A percentile compares a stretch with the other conserved stretches of the same genome.
Conservation (phyloP, 371 early-diverging fungal species). For the Mortierella sp. region DNA sequence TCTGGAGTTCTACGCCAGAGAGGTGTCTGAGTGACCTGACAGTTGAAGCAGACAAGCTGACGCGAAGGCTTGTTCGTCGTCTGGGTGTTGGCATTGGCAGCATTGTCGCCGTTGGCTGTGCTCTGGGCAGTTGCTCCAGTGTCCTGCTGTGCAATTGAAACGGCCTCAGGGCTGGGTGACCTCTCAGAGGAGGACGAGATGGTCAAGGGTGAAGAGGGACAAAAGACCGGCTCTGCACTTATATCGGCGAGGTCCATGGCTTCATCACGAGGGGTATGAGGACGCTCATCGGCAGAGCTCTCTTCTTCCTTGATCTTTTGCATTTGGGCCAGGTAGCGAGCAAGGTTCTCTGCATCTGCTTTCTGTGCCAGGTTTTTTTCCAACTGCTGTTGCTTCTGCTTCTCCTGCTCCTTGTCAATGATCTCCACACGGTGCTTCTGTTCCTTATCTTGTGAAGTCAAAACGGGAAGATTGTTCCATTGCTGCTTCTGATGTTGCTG, state of each 20-base stretch:
- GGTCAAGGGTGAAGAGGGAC: constrained; percentile 36
- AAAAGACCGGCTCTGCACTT: constrained; percentile 11
- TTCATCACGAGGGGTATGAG: not conserved
- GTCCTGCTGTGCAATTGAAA: not conserved
- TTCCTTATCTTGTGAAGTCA: not conserved
- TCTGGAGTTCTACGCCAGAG: constrained; percentile 86
- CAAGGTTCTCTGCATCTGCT: constrained; percentile 39
- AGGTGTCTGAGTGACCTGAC: constrained; percentile 81
- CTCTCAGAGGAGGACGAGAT: constrained; percentile 42
- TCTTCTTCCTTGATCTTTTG: constrained; percentile 33
- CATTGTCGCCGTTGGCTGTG: constrained; percentile 6
- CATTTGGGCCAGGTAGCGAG: constrained; percentile 43
- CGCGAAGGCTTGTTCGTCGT: constrained; percentile 57
- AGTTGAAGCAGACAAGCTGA: constrained; percentile 82
- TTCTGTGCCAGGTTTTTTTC: constrained; percentile 22
- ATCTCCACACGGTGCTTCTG: not conserved
- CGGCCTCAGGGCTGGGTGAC: constrained; percentile 35
- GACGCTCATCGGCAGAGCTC: not conserved
- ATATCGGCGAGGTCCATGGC: constrained; percentile 20
- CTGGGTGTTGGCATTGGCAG: no score
- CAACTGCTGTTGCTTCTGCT: constrained; percentile 7
- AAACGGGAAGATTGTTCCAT: not conserved
- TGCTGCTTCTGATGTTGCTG: constrained; percentile 24
- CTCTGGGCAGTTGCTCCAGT: not conserved
- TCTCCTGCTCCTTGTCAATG: constrained; percentile 8